These are phyloP conservation scores for Gossypium thurberi DNA, from an alignment of 345 rosid genomes.

Conservation along the genomic window DNA sequence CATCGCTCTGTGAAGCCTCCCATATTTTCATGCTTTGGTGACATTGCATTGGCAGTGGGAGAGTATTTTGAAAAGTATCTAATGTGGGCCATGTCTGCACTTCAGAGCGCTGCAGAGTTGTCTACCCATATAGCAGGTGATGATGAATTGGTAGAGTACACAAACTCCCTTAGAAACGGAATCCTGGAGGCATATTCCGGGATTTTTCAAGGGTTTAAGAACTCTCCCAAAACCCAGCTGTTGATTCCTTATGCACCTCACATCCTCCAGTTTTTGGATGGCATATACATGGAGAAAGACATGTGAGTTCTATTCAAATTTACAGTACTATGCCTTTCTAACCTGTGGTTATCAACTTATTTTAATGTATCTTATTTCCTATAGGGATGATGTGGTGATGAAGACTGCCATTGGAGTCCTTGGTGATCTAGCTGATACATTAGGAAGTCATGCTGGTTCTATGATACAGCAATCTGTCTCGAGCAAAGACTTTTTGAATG, in stretches of 20 bases:
- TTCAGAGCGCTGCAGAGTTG: slow-evolving; percentile 67
- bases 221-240: slow-evolving; percentile 63
- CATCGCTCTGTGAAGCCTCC: slow-evolving; percentile 80
- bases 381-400: slow-evolving; percentile 75
- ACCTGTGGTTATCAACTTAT: neutral
- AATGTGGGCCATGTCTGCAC: slow-evolving; percentile 70
- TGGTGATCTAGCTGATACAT: slow-evolving; percentile 75
- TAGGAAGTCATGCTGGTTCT: slow-evolving; percentile 67
- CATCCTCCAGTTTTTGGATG: slow-evolving; percentile 67
- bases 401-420: slow-evolving; percentile 73
- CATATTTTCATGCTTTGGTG: slow-evolving; percentile 68
- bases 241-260: slow-evolving; percentile 65
- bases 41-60: slow-evolving; percentile 68
- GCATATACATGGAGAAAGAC: slow-evolving; percentile 74
- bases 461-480: slow-evolving; percentile 68
- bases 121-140: slow-evolving; percentile 58
- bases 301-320: slow-evolving; percentile 36
- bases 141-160: slow-evolving; percentile 69
- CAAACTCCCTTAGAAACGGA: slow-evolving; percentile 64
- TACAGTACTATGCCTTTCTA: neutral
- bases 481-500: slow-evolving; percentile 63
- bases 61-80: slow-evolving; percentile 67
- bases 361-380: neutral
- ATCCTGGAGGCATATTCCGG: slow-evolving; percentile 75
- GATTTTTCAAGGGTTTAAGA: slow-evolving; percentile 73